Evolutionary conservation across 768 basidiomycete species (phyloP), one percentile per base, ranked within the genome.

Genomic region (Hypsizygus marmoreus): DNA sequence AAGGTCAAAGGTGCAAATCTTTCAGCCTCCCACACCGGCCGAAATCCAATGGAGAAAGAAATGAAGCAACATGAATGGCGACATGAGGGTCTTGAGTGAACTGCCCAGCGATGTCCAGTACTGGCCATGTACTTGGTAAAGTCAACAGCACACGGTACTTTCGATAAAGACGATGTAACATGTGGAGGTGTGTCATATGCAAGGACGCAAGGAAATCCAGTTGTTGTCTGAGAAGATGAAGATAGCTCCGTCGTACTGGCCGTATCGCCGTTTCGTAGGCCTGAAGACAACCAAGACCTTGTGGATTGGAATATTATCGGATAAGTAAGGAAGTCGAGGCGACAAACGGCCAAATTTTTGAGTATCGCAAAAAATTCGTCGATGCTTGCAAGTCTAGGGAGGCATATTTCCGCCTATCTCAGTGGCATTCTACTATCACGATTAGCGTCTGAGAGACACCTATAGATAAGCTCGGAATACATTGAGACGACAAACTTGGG

Each of bases 151-250:
- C 43, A 40, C 23, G 25, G 23, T 16, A 19, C 29, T 13, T 11
- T 16, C 38, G 13, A 23, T 20, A 16, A 10, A 26, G 14, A n/a
- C 10, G 29, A 24, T 24, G n/a, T 17, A 16, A 47, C 52, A 44
- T 45, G 41, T 39, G 49, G 30, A 20, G 25, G 23, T 23, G 28
- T 36, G 48, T 47, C 48, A 50, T 50, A 49, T 20, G 45, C 24
- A 4, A 23, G 26, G 20, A 20, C 29, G 23, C 24, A 52, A n/a
- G 36, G 28, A 28, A 34, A n/a, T 9, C 12, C 20, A 11, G 13
- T 36, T 42, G 22, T 46, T 23, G 24, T 10, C 23, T 12, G 17
- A 36, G 11, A 30, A 17, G 25, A 16, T 25, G 26, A 30, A 29
- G 16, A 28, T 23, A 14, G 20, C 11, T 33, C 13, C 12, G 12